Evolutionary conservation across 2,329 filamentous ascomycete genomes (phyloP), one percentile per base, ranked within the genome.

Genomic region (Coniochaeta hoffmannii): DNA sequence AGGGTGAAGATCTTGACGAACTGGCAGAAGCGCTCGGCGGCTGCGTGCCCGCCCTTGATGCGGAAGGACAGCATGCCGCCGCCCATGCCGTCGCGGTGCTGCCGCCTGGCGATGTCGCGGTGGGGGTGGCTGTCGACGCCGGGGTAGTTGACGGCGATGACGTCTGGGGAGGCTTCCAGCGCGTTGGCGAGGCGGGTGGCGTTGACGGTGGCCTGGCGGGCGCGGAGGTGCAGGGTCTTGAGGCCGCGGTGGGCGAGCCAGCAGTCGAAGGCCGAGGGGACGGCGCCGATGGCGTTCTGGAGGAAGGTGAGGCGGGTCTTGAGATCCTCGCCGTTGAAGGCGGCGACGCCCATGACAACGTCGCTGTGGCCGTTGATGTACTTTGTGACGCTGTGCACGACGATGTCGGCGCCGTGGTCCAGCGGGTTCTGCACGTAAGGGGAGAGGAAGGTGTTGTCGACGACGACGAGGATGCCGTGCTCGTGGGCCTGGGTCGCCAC

Each of bases 281-380:
- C 88, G 59, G 93, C 93, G 60, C 94, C 94, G 63, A 97, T 96
- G 63, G 94, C 94, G 75, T 99, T 99, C 71, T 99, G 94, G 36
- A 99, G 81, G 79, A 97, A 99, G 53, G 83, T 78, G 22, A 99
- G 82, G 41, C 89, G 85, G 60, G 86, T 77, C 68, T 86, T 85
- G 63, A 99, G 79, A 17, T 84, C 81, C 56, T 90, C 85, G 30
- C 87, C 89, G 80, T 97, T 97, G 82, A 96, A 95, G 53, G 94
- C 94, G 50, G 91, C 93, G 30, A 94, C 88, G 62, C 94, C 94
- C 94, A 99, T 99, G 65, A 97, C 86, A 9, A 99, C 94, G 71
- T 99, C 94, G 69, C 85, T 82, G 77, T 99, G 94, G 53, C 94
- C 94, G 71, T 97, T 97, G 77, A 99, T 97, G 76, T 97, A 99